phyloP scores from a whole-genome alignment of 208 protist species.

The Porcisia deanei region DNA sequence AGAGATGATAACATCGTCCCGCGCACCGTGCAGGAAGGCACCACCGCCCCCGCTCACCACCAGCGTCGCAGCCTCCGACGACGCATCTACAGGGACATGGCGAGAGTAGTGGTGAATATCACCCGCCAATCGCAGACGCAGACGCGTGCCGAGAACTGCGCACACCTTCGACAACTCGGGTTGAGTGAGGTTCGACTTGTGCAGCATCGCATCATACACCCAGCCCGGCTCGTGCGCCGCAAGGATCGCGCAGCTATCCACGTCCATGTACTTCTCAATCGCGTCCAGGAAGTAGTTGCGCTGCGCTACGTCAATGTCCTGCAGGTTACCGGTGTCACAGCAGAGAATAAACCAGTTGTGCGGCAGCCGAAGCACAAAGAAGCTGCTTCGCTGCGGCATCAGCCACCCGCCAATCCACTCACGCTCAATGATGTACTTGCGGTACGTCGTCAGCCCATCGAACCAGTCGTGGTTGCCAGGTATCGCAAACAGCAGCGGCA shows the following conservation, averaged over 20 bases:
- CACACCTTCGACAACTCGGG: constrained; percentile 50
- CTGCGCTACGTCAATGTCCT: constrained; percentile 84
- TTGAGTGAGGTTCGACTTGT: constrained; percentile 31
- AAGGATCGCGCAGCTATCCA: constrained; percentile 71
- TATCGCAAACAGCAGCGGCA: constrained; percentile 81
- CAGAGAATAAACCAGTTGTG: constrained; percentile 89
- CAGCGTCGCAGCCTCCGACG: constrained; percentile 62
- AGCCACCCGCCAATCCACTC: constrained; percentile 84
- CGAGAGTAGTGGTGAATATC: constrained; percentile 91
- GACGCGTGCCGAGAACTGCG: constrained; percentile 58
- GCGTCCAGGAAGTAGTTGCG: constrained; percentile 83
- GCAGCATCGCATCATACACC: constrained; percentile 70
- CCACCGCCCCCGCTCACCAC: constrained; percentile 85
- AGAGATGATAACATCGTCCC: constrained; percentile 49
- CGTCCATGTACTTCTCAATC: constrained; percentile 74
- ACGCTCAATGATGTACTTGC: constrained; percentile 75
- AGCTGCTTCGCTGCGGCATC: constrained; percentile 85
- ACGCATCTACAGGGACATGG: constrained; percentile 49
- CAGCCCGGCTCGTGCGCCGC: constrained; percentile 75
- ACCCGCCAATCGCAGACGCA: constrained; percentile 68
- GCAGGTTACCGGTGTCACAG: constrained; percentile 67
- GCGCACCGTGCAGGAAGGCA: constrained; percentile 81
- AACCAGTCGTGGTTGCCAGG: constrained; percentile 92
- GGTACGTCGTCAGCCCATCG: constrained; percentile 81
- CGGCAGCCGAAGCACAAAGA: constrained; percentile 78